phyloP scores from a whole-genome alignment of 2,329 filamentous ascomycete genomes.

The Pseudovirgaria hyperparasitica region DNA sequence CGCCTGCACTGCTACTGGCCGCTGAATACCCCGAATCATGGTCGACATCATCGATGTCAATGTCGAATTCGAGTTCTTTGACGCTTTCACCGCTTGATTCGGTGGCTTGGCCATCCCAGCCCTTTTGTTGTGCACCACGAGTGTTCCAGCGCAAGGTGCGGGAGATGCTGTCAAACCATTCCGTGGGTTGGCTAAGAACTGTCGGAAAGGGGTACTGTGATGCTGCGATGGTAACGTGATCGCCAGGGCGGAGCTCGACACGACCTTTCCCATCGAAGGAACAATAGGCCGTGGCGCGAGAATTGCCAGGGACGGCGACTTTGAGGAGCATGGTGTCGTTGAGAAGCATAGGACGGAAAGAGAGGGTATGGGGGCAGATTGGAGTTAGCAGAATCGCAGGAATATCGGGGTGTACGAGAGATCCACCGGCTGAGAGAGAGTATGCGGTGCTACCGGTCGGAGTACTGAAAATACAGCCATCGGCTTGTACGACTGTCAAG shows the following conservation, averaged over 20 bases:
- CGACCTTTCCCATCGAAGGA: slow-evolving; percentile 96
- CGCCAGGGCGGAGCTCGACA: slow-evolving; percentile 81
- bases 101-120: slow-evolving; percentile 45
- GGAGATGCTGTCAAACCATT: slow-evolving; percentile 95
- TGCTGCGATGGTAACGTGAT: slow-evolving; percentile 91
- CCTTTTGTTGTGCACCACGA: slow-evolving; percentile 81
- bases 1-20: slow-evolving; percentile 21
- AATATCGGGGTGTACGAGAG: slow-evolving; percentile 91
- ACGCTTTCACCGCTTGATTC: slow-evolving; percentile 32
- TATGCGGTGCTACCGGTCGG: slow-evolving; percentile 87
- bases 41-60: slow-evolving; percentile 63
- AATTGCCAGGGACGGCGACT: slow-evolving; percentile 71
- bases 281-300: slow-evolving; percentile 87
- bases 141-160: slow-evolving; percentile 93
- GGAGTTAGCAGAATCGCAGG: slow-evolving; percentile 93
- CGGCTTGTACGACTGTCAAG: slow-evolving; percentile 88
- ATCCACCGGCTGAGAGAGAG: slow-evolving; percentile 88
- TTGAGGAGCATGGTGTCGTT: slow-evolving; percentile 89
- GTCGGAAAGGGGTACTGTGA: slow-evolving; percentile 96
- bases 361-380: slow-evolving; percentile 93
- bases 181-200: slow-evolving; percentile 74
- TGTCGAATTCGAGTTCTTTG: slow-evolving; percentile 67
- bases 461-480: slow-evolving; percentile 95
- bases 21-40: slow-evolving; percentile 28
- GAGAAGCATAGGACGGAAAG: slow-evolving; percentile 94